These are phyloP conservation scores for Trichoderma virens DNA, from an alignment of 495 filamentous ascomycete species.

Conservation along the genomic window DNA sequence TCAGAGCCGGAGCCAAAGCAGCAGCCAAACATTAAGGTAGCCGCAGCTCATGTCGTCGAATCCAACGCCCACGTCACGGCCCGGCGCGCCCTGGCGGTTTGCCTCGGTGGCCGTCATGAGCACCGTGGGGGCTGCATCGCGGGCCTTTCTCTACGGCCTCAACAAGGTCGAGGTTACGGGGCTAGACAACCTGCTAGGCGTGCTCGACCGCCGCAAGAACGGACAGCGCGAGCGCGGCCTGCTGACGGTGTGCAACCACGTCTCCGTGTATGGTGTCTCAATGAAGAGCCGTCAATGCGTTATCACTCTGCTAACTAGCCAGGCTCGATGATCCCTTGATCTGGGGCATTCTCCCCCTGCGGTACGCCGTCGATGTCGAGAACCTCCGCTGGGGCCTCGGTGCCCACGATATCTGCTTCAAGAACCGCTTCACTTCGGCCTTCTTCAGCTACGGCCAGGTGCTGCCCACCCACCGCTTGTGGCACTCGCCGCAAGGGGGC, in stretches of 20 bases:
- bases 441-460: constrained; percentile 88
- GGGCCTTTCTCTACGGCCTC: constrained; percentile 39
- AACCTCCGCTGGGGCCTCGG: constrained; percentile 82
- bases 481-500: constrained; percentile 65
- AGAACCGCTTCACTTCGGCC: constrained; percentile 49
- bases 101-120: constrained; percentile 49
- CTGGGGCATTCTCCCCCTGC: constrained; percentile 77
- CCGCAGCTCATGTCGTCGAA: background rate
- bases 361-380: constrained; percentile 57
- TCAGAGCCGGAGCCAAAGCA: background rate
- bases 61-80: constrained; percentile 16
- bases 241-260: constrained; percentile 95
- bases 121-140: constrained; percentile 34
- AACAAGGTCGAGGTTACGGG: constrained; percentile 60
- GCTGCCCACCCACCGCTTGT: constrained; percentile 74
- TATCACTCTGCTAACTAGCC: constrained; percentile 11
- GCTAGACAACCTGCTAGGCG: constrained; percentile 62
- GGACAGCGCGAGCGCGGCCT: constrained; percentile 66
- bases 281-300: too few species aligned
- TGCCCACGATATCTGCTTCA: constrained; percentile 89
- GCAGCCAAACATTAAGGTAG: background rate
- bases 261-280: constrained; percentile 71
- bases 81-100: constrained; percentile 46
- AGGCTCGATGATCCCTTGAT: constrained; percentile 92
- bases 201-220: constrained; percentile 66